phyloP scores from a whole-genome alignment of 1,284 basidiomycete genomes.

The Waitea zeae region DNA sequence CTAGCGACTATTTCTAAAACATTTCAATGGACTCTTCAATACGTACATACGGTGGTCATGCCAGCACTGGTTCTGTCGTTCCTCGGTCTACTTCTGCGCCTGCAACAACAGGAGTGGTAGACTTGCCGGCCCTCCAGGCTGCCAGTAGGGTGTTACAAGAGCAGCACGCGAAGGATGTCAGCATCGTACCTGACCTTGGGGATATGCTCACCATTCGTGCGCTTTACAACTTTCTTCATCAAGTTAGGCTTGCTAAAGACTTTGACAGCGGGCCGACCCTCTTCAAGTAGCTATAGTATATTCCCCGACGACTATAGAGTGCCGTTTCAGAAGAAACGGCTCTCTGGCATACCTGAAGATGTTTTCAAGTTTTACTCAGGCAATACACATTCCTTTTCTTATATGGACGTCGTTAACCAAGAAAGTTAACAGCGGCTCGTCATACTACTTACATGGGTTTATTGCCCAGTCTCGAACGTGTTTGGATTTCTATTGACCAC shows the following conservation, averaged over 20 bases:
- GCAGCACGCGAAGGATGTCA: constrained; percentile 49
- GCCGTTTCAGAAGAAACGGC: constrained; percentile 66
- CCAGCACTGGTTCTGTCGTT: neutral
- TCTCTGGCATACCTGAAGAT: constrained; percentile 67
- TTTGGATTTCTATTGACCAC: constrained; percentile 93
- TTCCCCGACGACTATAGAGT: constrained; percentile 64
- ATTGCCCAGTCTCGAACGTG: constrained; percentile 85
- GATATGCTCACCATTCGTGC: constrained; percentile 42
- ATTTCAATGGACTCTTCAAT: too few relatives aligned
- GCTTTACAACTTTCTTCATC: constrained; percentile 9
- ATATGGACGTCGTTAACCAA: neutral
- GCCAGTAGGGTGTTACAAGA: constrained; percentile 52
- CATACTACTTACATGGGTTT: constrained; percentile 70
- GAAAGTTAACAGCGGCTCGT: constrained; percentile 24
- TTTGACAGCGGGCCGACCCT: constrained; percentile 33
- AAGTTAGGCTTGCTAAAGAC: constrained; percentile 3
- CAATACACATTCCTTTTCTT: constrained; percentile 41
- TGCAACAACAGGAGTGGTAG: constrained; percentile 18
- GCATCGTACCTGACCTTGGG: constrained; percentile 54
- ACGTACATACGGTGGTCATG: too few relatives aligned
- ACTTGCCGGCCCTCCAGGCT: constrained; percentile 42
- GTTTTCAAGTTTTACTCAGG: constrained; percentile 72
- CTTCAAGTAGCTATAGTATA: constrained; percentile 60
- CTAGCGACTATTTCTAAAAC: too few relatives aligned
- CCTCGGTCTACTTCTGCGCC: neutral